Base-by-base conservation (phyloP, 352 stramenopile species). In the Phytophthora hibernalis region DNA sequence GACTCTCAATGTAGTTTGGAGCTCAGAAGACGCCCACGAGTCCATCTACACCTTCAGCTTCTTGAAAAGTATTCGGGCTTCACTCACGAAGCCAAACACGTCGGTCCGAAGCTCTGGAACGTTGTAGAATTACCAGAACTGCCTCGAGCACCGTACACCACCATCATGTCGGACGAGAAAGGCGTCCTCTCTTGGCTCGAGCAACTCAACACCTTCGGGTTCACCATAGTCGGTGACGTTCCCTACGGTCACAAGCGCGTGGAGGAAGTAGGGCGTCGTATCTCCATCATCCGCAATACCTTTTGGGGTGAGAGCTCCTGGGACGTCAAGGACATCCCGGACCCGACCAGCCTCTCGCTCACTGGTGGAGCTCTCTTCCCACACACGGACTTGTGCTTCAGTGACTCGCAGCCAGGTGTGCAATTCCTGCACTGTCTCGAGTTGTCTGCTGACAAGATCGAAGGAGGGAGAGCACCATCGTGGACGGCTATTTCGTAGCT, bases 141-240 rank as follows among this genome's bases (percentile, higher is more conserved):
- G 13, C 71, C 71, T 20, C 66, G 61, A 15, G 48, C 62, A 6
- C 21, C 52, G 0, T 77, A 75, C 58, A 40, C 70, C 28, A 51
- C 38, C 33, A 47, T 77, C 42, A 80, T 75, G 51, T 22, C 44
- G 13, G 54, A 56, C 54, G 69, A 80, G 38, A 44, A 43, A 11
- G 72, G 68, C 5, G 59, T 76, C 20, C 66, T 72, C 20, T 37
- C 40, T 7, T 80, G 72, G 72, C 61, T 80, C 13, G 65, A 77
- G 45, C 31, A 66, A 53, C 50, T 80, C 33, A 47, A 80, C 43
- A 66, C 50, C 20, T 77, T 73, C 49, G 68, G 72, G 1, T 80
- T 80, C 53, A 60, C 58, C 37, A 55, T 80, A 16, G 16, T 80
- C 9, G 60, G 57, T 4, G 55, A 48, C 20, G 65, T 80, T 37